Evolutionary conservation across 2,329 filamentous ascomycete species (phyloP).

Genomic region (Colletotrichum acutatum): DNA sequence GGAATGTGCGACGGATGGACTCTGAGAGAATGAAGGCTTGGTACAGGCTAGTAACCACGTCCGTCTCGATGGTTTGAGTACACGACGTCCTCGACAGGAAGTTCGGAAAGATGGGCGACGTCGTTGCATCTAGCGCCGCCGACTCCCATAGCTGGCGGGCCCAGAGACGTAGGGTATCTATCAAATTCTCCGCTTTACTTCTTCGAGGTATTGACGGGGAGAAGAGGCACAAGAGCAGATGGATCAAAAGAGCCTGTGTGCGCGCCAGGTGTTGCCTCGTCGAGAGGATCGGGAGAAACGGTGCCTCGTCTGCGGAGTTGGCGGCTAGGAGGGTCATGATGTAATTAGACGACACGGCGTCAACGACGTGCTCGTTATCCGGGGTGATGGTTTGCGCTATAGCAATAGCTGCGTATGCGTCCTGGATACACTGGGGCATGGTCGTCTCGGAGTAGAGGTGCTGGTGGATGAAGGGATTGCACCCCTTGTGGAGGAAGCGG

Average conservation of each 20-base stretch:
- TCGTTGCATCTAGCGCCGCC: slow-evolving; percentile 12
- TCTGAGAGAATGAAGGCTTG: slow-evolving; percentile 28
- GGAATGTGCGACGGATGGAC: slow-evolving; percentile 28
- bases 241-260: slow-evolving; percentile 31
- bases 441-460: slow-evolving; percentile 36
- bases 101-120: neutral
- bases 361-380: slow-evolving; percentile 18
- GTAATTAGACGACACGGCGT: slow-evolving; percentile 1
- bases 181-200: slow-evolving; percentile 18
- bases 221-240: slow-evolving; percentile 22
- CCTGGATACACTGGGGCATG: slow-evolving; percentile 35
- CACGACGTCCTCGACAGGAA: neutral
- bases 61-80: neutral
- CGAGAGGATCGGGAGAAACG: neutral
- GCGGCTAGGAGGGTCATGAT: slow-evolving; percentile 9
- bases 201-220: slow-evolving; percentile 24
- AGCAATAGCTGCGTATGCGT: slow-evolving; percentile 33
- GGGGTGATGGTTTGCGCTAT: slow-evolving; percentile 14
- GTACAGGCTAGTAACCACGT: slow-evolving; percentile 4
- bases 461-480: slow-evolving; percentile 40
- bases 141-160: slow-evolving; percentile 15
- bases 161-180: slow-evolving; percentile 23
- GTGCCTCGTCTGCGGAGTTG: neutral
- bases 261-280: slow-evolving; percentile 28
- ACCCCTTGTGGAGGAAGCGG: slow-evolving; percentile 37